These are phyloP conservation scores for Phaeomoniella chlamydospora DNA, from an alignment of 2,329 filamentous ascomycete genomes.

Conservation along the genomic window DNA sequence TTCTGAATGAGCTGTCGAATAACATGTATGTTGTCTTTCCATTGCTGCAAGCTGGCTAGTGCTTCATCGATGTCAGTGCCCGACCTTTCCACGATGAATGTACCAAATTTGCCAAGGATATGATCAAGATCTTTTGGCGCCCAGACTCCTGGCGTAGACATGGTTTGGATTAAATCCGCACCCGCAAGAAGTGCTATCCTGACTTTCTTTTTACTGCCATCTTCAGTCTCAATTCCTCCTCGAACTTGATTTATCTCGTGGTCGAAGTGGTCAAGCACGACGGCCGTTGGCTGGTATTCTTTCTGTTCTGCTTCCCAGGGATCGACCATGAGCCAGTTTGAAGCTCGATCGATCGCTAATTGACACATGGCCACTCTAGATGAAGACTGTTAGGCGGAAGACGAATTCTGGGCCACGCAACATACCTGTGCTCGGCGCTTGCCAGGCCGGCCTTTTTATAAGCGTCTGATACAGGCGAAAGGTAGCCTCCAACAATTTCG, in stretches of 20 bases:
- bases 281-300: constrained; percentile 75
- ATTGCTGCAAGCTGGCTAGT: constrained; percentile 64
- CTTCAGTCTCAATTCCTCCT: constrained; percentile 55
- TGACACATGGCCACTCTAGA: constrained; percentile 68
- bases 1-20: constrained; percentile 82
- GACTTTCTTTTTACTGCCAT: constrained; percentile 52
- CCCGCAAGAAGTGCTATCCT: constrained; percentile 73
- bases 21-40: constrained; percentile 74
- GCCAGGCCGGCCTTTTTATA: constrained; percentile 74
- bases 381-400: constrained; percentile 1
- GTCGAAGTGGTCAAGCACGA: constrained; percentile 82
- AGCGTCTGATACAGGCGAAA: constrained; percentile 61
- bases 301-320: constrained; percentile 78
- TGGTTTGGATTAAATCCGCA: constrained; percentile 59
- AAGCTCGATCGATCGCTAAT: constrained; percentile 60
- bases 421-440: constrained; percentile 51
- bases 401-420: background rate
- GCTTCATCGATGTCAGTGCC: constrained; percentile 85
- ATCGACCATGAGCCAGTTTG: constrained; percentile 74
- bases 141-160: constrained; percentile 63
- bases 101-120: constrained; percentile 70
- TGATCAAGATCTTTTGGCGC: constrained; percentile 71
- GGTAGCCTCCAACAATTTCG: constrained; percentile 74
- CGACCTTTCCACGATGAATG: constrained; percentile 74
- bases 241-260: constrained; percentile 72